phyloP scores from a whole-genome alignment of 2,329 filamentous ascomycete species.

The Escovopsis weberi region DNA sequence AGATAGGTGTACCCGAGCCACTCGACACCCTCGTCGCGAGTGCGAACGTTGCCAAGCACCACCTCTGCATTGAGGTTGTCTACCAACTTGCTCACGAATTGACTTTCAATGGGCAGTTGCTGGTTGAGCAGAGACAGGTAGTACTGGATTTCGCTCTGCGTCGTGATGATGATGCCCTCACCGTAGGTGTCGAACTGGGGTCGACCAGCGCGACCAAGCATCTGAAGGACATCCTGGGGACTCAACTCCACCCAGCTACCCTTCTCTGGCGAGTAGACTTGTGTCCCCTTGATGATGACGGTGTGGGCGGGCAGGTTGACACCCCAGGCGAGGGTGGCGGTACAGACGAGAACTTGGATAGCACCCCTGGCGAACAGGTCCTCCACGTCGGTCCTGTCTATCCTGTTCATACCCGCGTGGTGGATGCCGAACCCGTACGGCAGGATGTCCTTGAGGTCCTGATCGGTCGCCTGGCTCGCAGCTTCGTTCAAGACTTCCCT shows the following conservation, averaged over 20 bases:
- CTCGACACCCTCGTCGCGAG: constrained; percentile 89
- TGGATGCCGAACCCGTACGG: constrained; percentile 97
- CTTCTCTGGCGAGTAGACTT: constrained; percentile 96
- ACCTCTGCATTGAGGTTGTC: constrained; percentile 96
- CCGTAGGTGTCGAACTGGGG: constrained; percentile 97
- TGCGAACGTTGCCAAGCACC: constrained; percentile 84
- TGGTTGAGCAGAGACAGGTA: constrained; percentile 95
- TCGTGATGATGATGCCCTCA: constrained; percentile 97
- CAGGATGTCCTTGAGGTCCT: constrained; percentile 82
- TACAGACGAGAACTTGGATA: constrained; percentile 92
- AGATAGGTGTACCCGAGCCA: constrained; percentile 98
- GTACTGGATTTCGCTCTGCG: constrained; percentile 88
- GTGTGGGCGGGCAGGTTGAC: constrained; percentile 96
- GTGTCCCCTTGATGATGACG: constrained; percentile 97
- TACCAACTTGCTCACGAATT: constrained; percentile 81
- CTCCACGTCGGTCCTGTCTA: constrained; percentile 90
- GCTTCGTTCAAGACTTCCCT: constrained; percentile 80
- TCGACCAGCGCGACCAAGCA: constrained; percentile 92
- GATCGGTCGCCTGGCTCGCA: constrained; percentile 65
- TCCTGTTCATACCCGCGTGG: constrained; percentile 90
- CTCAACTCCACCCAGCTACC: constrained; percentile 97
- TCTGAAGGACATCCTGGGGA: constrained; percentile 93
- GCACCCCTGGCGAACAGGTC: constrained; percentile 84
- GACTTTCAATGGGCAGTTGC: constrained; percentile 93
- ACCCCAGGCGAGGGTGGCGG: constrained; percentile 96